phyloP scores from a whole-genome alignment of 78 protist species.

The Dictyostelium citrinum region DNA sequence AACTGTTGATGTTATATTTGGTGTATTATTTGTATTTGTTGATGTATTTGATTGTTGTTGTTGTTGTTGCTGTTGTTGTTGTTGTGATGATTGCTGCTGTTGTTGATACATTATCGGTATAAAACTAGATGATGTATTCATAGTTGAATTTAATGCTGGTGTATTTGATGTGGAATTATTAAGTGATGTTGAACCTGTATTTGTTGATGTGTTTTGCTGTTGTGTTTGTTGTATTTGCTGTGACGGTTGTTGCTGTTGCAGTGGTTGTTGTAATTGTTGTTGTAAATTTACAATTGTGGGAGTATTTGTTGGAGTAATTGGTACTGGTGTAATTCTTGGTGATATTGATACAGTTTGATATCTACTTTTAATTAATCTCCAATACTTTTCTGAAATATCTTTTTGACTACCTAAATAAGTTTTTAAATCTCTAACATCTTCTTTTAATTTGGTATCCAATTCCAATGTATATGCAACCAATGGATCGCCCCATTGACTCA shows the following conservation, averaged over 20 bases:
- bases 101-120: slow-evolving; percentile 4
- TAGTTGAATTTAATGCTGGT: not conserved
- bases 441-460: slow-evolving; percentile 46
- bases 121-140: slow-evolving; percentile 8
- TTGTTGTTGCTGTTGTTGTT: slow-evolving; percentile 5
- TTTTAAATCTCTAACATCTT: slow-evolving; percentile 68
- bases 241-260: not conserved
- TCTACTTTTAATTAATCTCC: slow-evolving; percentile 12
- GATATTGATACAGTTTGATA: slow-evolving; percentile 28
- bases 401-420: slow-evolving; percentile 35
- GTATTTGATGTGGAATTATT: not conserved
- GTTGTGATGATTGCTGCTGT: not conserved
- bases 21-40: not conserved
- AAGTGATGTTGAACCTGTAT: not conserved
- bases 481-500: slow-evolving; percentile 74
- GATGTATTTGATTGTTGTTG: not conserved
- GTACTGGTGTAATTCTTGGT: not conserved
- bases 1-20: not conserved
- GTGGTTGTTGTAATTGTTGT: not conserved
- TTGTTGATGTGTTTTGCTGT: not conserved
- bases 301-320: not conserved
- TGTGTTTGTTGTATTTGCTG: not conserved
- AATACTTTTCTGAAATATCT: slow-evolving; percentile 39
- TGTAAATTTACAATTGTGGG: not conserved
- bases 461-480: slow-evolving; percentile 19